Base-by-base conservation (phyloP, 441 rosid species). In the Jatropha multifida region DNA sequence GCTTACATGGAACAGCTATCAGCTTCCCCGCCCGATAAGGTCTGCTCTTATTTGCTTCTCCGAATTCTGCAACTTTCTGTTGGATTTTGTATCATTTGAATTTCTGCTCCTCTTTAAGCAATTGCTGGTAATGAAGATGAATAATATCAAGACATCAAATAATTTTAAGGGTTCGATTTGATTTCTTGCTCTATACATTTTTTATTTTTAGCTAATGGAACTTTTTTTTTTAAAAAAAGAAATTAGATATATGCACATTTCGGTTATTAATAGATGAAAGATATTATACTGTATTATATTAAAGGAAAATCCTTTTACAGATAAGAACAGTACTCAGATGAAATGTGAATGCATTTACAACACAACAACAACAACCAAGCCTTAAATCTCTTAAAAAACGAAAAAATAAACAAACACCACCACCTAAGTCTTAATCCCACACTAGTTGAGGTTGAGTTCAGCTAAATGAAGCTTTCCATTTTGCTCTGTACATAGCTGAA, bases 21-120 rank as follows among this genome's bases (percentile, higher is more conserved):
- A 15, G 76, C 89, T 65, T 90, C 90, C 73, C 97, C 94, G 3
- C 99, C 98, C 0, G 92, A 96, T 79, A 92, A 92, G 97, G 99
- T 94, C 63, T 27, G 44, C 20, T 18, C 17, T 44, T n/a, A 0
- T 64, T 4, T 17, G 0, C 44, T 11, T 37, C 20, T 60, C 8
- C 51, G 27, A 48, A 48, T 40, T 61, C 5, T 15, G 40, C 59
- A 13, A 20, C 15, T 10, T 49, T 37, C 1, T 56, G 1, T 37
- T 1, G 20, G 2, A 17, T 13, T 40, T 18, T 54, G 15, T 44
- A 12, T 44, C 17, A 42, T n/a, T 44, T 38, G 44, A 14, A 3
- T 63, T 8, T 38, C 46, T 42, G 51, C 5, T n/a, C n/a, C 14
- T 20, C 13, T 37, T 69, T 9, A 38, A 37, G n/a, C 41, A 6